Evolutionary conservation across 495 filamentous ascomycete species (phyloP).

Genomic region (Penicillium bovifimosum): DNA sequence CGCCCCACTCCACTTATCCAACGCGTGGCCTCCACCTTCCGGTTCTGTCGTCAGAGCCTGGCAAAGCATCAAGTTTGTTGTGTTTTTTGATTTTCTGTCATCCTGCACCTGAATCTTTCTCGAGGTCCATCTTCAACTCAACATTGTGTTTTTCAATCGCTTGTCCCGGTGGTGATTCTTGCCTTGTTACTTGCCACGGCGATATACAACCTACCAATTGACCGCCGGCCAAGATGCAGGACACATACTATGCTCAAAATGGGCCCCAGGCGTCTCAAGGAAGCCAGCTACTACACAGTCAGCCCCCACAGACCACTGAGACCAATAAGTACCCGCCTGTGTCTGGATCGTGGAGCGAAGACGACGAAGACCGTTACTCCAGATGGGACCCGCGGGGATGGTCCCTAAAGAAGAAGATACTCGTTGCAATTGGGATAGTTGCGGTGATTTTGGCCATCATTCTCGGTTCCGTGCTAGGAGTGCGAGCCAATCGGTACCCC

Average conservation of each 20-base stretch:
- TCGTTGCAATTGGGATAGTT: slow-evolving; percentile 22
- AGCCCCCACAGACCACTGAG: not conserved
- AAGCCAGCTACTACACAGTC: not conserved
- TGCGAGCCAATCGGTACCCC: slow-evolving; percentile 36
- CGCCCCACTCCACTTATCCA: slow-evolving; percentile 3
- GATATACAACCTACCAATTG: not conserved
- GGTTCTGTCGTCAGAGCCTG: not conserved
- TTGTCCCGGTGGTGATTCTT: not conserved
- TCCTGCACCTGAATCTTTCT: not conserved
- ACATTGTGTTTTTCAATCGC: not conserved
- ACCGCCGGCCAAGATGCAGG: not conserved
- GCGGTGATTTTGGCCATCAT: slow-evolving; percentile 41
- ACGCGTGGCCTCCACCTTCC: slow-evolving; percentile 5
- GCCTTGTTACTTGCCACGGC: not conserved
- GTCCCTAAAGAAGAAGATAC: slow-evolving; percentile 18
- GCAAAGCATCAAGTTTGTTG: not conserved
- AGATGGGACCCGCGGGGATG: slow-evolving; percentile 18
- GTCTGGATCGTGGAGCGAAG: not conserved
- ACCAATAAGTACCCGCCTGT: not conserved
- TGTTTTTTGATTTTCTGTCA: not conserved
- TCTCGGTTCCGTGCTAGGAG: slow-evolving; percentile 42
- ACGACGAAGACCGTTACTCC: not conserved
- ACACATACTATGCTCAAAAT: not conserved
- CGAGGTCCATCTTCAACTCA: no score
- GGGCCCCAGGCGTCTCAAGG: not conserved